Conservation (phyloP, 1,284 basidiomycete species). For the Ganoderma sinense region DNA sequence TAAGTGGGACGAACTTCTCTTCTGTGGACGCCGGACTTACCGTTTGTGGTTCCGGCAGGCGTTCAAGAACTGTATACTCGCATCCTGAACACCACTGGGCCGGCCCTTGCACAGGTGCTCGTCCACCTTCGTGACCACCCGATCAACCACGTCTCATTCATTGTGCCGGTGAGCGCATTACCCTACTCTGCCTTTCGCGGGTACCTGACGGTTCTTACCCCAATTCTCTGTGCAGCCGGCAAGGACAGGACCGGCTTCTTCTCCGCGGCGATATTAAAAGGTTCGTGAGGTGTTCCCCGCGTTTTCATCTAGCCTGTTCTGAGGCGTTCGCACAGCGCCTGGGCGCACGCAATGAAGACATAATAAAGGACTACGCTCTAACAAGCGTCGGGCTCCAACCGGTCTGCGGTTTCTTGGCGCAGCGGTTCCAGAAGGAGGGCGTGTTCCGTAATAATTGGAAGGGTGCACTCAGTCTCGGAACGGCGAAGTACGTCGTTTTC, state of each 20-base stretch:
- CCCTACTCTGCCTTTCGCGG: neutral
- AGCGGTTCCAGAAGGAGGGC: constrained; percentile 42
- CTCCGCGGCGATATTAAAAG: constrained; percentile 45
- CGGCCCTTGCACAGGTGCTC: constrained; percentile 44
- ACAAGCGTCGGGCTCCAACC: constrained; percentile 50
- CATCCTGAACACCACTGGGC: constrained; percentile 43
- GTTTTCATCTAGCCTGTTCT: neutral
- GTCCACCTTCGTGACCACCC: constrained; percentile 47
- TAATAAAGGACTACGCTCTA: constrained; percentile 49
- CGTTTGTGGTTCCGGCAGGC: constrained; percentile 35
- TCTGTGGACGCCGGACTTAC: neutral
- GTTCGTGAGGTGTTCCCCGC: constrained; percentile 26
- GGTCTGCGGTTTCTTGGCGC: constrained; percentile 34
- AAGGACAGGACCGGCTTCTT: constrained; percentile 55
- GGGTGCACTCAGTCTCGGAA: constrained; percentile 46
- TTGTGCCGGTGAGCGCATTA: constrained; percentile 42
- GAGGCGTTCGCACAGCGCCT: constrained; percentile 42
- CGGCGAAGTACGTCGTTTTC: constrained; percentile 41
- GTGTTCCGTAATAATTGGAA: constrained; percentile 48
- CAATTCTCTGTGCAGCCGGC: constrained; percentile 42
- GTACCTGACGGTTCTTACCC: neutral
- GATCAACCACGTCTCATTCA: constrained; percentile 50
- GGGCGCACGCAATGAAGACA: constrained; percentile 49
- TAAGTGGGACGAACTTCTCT: constrained; percentile 21
- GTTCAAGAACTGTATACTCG: constrained; percentile 44